Evolutionary conservation across 129 eudicot species (phyloP).

Genomic region (Oenanthe sinensis): DNA sequence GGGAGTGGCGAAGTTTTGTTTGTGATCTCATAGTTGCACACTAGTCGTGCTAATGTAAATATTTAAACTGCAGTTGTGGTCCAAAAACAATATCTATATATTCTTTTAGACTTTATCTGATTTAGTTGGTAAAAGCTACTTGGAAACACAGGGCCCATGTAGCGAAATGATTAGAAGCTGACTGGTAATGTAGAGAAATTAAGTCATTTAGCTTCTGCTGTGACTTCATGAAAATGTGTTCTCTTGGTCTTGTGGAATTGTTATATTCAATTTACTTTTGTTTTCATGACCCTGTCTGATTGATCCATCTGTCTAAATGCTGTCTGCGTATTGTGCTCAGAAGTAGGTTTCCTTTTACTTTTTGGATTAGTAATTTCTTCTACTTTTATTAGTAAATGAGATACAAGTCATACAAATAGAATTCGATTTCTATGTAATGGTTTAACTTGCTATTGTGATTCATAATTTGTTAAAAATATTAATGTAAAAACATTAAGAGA

Average conservation of each 20-base stretch:
- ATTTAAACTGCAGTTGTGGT: neutral
- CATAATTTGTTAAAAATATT: neutral
- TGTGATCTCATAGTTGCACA: neutral
- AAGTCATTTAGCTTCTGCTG: slow-evolving; percentile 12
- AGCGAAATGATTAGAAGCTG: slow-evolving; percentile 6
- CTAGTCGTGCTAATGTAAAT: neutral
- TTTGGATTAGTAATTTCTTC: neutral
- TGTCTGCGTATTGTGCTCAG: neutral
- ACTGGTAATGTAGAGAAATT: slow-evolving; percentile 17
- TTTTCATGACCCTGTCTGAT: slow-evolving; percentile 10
- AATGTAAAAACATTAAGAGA: neutral
- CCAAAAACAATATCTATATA: neutral
- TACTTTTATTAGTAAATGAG: neutral
- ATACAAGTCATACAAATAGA: neutral
- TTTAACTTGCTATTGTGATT: neutral
- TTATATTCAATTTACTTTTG: slow-evolving; percentile 30
- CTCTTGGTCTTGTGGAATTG: slow-evolving; percentile 22
- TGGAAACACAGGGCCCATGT: neutral
- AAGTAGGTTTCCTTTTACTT: neutral
- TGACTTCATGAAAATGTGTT: slow-evolving; percentile 11
- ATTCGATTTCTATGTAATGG: neutral
- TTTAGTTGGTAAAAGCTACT: neutral
- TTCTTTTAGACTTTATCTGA: neutral
- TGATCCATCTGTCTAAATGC: neutral
- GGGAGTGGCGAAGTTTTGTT: neutral